A percentile compares a stretch with the other conserved stretches of the same genome.
These are phyloP conservation scores for Mortierella sp. DNA, from an alignment of 371 early-diverging fungal genomes.

Conservation along the genomic window DNA sequence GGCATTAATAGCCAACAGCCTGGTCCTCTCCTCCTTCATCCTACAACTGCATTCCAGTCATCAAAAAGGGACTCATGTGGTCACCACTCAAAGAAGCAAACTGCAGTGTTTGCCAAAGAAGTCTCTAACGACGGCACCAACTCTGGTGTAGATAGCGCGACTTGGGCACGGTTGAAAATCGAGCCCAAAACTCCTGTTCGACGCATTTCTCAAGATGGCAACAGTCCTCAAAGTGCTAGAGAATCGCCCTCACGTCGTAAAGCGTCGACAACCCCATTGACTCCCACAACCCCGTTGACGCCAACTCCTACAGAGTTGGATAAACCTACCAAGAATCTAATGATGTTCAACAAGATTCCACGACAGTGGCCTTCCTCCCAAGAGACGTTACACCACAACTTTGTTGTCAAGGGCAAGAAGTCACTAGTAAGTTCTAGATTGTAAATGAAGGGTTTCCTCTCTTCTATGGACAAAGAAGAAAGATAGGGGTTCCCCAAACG, in stretches of 20 bases:
- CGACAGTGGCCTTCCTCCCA: slow-evolving; percentile 54
- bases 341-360: slow-evolving; percentile 51
- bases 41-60: slow-evolving; percentile 7
- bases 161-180: slow-evolving; percentile 24
- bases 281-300: slow-evolving; percentile 39
- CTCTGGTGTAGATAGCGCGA: slow-evolving; percentile 29
- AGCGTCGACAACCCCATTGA: slow-evolving; percentile 31
- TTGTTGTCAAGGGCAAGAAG: slow-evolving; percentile 24
- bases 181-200: slow-evolving; percentile 36
- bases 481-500: too few relatives aligned
- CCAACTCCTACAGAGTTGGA: slow-evolving; percentile 42
- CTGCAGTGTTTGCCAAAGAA: slow-evolving; percentile 4
- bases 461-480: neutral
- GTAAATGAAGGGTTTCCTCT: neutral
- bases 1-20: slow-evolving; percentile 9
- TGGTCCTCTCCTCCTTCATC: slow-evolving; percentile 8
- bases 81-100: neutral
- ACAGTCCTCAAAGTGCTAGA: slow-evolving; percentile 10
- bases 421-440: neutral
- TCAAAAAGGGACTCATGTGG: neutral
- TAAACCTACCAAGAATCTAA: slow-evolving; percentile 45
- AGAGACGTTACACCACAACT: slow-evolving; percentile 45
- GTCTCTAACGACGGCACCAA: slow-evolving; percentile 4
- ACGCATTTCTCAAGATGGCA: neutral
- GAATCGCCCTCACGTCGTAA: slow-evolving; percentile 24